These are phyloP conservation scores for Globisporangium abappressorium DNA, from an alignment of 352 stramenopile species.

Conservation along the genomic window DNA sequence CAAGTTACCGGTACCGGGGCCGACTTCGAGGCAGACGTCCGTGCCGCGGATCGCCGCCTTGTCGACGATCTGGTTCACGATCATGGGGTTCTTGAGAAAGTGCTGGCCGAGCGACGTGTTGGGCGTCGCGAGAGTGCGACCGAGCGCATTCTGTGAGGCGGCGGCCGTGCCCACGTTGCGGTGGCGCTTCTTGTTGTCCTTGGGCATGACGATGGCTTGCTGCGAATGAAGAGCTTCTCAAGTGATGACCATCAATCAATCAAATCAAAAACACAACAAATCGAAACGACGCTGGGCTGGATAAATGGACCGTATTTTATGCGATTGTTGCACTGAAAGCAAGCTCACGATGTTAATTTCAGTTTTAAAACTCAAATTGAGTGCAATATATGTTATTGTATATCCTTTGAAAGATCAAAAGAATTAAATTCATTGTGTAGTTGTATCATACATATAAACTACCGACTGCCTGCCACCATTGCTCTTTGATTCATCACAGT, in stretches of 20 bases:
- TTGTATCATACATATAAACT: background rate
- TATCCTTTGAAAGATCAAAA: background rate
- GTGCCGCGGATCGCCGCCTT: conserved; percentile 95
- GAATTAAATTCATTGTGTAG: background rate
- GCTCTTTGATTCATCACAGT: background rate
- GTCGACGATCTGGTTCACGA: conserved; percentile 96
- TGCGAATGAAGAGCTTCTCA: background rate
- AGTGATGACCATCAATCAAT: conserved; percentile 9
- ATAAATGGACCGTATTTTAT: background rate
- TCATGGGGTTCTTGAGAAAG: conserved; percentile 99
- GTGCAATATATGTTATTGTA: background rate
- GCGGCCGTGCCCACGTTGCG: conserved; percentile 64
- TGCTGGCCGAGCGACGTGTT: conserved; percentile 98
- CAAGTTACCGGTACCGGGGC: conserved; percentile 98
- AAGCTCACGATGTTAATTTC: background rate
- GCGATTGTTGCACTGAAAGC: background rate
- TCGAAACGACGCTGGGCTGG: background rate
- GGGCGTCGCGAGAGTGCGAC: conserved; percentile 92
- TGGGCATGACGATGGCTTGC: conserved; percentile 53
- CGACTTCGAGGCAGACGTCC: conserved; percentile 97
- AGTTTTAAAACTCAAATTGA: background rate
- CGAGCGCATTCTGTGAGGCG: conserved; percentile 75
- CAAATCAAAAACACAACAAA: background rate
- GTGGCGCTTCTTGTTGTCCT: conserved; percentile 89
- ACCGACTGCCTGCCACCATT: background rate